Percentiles rank a stretch among this genome's conserved stretches.
Conservation (phyloP, 495 filamentous ascomycete species). For the Bacidia gigantensis region DNA sequence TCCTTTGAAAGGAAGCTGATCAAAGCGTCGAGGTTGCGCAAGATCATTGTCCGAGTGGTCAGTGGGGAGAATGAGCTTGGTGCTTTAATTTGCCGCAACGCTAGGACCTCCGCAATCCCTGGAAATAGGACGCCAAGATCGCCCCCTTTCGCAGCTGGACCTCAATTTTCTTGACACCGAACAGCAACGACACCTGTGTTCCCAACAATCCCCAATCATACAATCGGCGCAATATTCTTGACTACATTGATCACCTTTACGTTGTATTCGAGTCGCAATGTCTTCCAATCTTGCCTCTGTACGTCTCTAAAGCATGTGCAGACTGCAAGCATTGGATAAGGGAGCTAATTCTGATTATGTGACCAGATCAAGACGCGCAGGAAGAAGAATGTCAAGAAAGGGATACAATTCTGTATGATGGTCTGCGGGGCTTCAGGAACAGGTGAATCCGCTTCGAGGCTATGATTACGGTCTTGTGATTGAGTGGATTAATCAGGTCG, state of each 20-base stretch:
- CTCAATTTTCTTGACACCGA: neutral
- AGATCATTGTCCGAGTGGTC: neutral
- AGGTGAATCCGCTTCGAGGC: conserved; percentile 43
- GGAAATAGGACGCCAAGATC: conserved; percentile 6
- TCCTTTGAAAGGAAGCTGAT: neutral
- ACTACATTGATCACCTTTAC: neutral
- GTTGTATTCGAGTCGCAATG: conserved; percentile 42
- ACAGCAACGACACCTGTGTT: neutral
- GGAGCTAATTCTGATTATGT: conserved; percentile 1
- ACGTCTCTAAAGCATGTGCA: conserved; percentile 23
- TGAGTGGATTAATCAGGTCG: conserved; percentile 44
- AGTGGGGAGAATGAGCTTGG: neutral
- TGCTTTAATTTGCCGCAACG: conserved; percentile 2
- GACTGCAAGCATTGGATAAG: neutral
- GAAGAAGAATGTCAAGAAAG: conserved; percentile 99
- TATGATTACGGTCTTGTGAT: neutral
- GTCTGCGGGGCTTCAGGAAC: conserved; percentile 98
- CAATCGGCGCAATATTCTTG: neutral
- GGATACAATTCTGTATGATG: conserved; percentile 99
- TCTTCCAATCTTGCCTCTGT: conserved; percentile 50
- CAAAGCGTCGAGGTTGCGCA: neutral
- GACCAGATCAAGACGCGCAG: conserved; percentile 90
- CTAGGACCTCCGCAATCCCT: conserved; percentile 1
- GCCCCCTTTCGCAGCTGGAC: conserved; percentile 12
- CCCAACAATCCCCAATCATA: too few species aligned